A percentile compares a stretch with the other conserved stretches of the same genome.
Evolutionary conservation across 1,139 yeast genomes (phyloP).

Genomic region (Lodderomyces beijingensis): DNA sequence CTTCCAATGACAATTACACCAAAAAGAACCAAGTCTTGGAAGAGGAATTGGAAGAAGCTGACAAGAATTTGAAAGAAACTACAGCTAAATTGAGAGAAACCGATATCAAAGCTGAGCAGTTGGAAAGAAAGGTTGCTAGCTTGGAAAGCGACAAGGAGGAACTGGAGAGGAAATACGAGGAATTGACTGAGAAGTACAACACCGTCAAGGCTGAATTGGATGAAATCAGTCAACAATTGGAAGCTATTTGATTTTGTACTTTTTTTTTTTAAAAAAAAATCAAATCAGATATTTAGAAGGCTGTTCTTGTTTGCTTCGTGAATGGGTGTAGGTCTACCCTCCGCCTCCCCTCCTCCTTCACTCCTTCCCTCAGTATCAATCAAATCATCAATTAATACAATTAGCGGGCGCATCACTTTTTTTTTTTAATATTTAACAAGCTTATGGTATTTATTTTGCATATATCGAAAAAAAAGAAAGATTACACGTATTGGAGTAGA

Average conservation of each 20-base stretch:
- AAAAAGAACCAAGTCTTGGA: slow-evolving; percentile 92
- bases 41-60: slow-evolving; percentile 90
- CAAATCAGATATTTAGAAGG: no score
- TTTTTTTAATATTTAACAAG: no score
- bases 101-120: slow-evolving; percentile 94
- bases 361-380: no score
- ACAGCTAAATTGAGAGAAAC: slow-evolving; percentile 93
- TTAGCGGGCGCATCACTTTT: no score
- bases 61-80: slow-evolving; percentile 87
- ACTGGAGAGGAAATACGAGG: slow-evolving; percentile 90
- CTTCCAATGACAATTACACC: slow-evolving; percentile 85
- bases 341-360: no score
- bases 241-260: slow-evolving; percentile 43
- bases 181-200: slow-evolving; percentile 73
- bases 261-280: background rate
- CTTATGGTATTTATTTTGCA: no score
- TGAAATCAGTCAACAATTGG: slow-evolving; percentile 91
- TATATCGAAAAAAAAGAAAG: no score
- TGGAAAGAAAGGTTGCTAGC: slow-evolving; percentile 91
- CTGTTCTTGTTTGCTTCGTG: no score
- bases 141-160: slow-evolving; percentile 91
- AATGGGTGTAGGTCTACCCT: no score
- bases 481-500: no score
- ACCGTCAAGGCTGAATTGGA: slow-evolving; percentile 87
- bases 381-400: no score